These are phyloP conservation scores for Lactuca sativa DNA, from an alignment of 129 eudicot genomes.

Conservation along the genomic window DNA sequence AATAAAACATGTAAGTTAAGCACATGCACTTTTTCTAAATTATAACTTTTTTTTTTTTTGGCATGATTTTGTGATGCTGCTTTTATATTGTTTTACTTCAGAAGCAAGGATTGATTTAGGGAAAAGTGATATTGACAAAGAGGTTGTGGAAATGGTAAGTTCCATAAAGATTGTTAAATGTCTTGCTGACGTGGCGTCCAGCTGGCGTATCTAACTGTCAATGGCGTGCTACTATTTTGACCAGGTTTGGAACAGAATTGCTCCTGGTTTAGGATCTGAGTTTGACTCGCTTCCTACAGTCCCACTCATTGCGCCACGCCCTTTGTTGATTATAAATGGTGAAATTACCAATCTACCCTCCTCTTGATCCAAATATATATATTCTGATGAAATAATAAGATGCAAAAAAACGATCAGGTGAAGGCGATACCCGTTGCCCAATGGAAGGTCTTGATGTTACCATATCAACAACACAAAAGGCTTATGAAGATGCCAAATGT, in stretches of 20 bases:
- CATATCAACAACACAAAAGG: conserved; percentile 40
- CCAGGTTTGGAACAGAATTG: conserved; percentile 93
- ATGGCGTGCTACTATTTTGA: conserved; percentile 3
- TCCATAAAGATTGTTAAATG: neutral
- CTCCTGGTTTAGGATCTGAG: conserved; percentile 78
- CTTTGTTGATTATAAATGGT: conserved; percentile 80
- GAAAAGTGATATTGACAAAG: conserved; percentile 67
- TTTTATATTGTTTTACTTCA: conserved; percentile 30
- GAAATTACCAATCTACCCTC: conserved; percentile 18
- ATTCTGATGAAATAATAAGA: conserved; percentile 8
- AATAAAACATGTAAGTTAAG: too few relatives aligned
- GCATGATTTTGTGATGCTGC: neutral
- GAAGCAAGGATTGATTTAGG: conserved; percentile 75
- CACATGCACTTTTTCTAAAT: too few relatives aligned
- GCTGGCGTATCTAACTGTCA: neutral
- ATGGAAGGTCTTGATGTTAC: conserved; percentile 67
- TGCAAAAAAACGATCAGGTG: conserved; percentile 46
- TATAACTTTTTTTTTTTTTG: neutral
- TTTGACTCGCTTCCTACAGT: conserved; percentile 79
- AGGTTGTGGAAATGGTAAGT: conserved; percentile 89
- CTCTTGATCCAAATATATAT: neutral
- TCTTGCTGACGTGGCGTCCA: neutral
- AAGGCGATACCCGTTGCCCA: conserved; percentile 84
- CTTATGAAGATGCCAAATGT: conserved; percentile 46
- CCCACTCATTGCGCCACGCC: conserved; percentile 89